These are phyloP conservation scores for Phaseolus coccineus DNA, from an alignment of 331 rosid genomes.

Conservation along the genomic window DNA sequence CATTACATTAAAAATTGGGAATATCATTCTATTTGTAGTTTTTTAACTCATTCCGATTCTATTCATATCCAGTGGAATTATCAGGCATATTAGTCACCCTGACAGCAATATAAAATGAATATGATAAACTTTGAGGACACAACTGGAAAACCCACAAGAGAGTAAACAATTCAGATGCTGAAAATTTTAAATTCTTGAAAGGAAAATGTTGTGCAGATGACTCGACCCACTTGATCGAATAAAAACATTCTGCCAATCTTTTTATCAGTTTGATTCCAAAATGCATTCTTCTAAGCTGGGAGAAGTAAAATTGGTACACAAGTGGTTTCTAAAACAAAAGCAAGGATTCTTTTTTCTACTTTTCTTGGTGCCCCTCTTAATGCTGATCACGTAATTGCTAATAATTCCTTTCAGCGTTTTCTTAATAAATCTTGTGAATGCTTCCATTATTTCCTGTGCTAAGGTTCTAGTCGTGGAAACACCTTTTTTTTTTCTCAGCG, in stretches of 20 bases:
- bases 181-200: constrained; percentile 34
- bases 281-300: constrained; percentile 11
- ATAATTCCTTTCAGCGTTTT: not conserved
- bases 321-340: constrained; percentile 37
- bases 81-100: constrained; percentile 17
- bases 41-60: constrained; percentile 1
- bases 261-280: constrained; percentile 37
- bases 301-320: constrained; percentile 36
- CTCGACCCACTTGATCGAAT: constrained; percentile 41
- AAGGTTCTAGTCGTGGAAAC: constrained; percentile 16
- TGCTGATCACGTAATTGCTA: constrained; percentile 16
- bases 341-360: constrained; percentile 35
- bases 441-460: constrained; percentile 5
- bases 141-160: constrained; percentile 39
- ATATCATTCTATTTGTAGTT: not conserved
- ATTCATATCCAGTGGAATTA: constrained; percentile 24
- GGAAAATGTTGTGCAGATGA: constrained; percentile 27
- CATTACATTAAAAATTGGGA: not conserved
- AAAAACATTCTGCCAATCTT: constrained; percentile 40
- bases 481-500: not conserved
- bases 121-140: constrained; percentile 17
- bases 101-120: constrained; percentile 18
- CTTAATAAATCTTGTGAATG: constrained; percentile 22
- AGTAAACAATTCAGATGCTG: constrained; percentile 52
- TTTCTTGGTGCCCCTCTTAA: constrained; percentile 32